Evolutionary conservation across 768 basidiomycete species (phyloP), one percentile per base, ranked within the genome.

Genomic region (Termitomyces sp.): DNA sequence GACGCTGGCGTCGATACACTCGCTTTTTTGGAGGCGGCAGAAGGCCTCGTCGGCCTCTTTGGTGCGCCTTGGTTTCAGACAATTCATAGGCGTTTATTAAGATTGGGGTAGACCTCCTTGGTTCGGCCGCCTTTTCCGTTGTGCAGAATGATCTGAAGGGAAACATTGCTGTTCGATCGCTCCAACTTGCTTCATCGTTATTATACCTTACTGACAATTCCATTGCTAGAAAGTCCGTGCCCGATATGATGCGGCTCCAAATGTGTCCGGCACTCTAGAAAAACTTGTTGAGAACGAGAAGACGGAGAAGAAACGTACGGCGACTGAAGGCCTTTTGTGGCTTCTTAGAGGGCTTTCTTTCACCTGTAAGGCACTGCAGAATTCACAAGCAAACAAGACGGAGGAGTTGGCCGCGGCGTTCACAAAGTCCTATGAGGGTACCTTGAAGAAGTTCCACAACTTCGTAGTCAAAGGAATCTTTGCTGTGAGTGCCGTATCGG

Each of bases 281-380:
- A 74, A 79, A 48, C 84, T 99, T 27, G 86, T 94, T 5, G 79
- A 81, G 67, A 88, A 89, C 66, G 97, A 98, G 74, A 87, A 91
- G 72, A 74, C 74, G 24, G 90, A 93, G 74, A 93, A 95, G 82
- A 94, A 94, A 73, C 82, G 84, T 16, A 81, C 83, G 0, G 93
- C 96, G 2, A 97, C 95, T 0, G 89, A 95, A 68, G 95, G 93
- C 16, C 81, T 98, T 55, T 75, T 98, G 74, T 99, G 97, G 97
- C 82, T 99, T 49, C 81, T 95, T 48, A 86, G 95, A 32, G 97
- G 94, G 3, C 83, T 95, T 53, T 83, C 85, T 30, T 99, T 99
- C 78, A 99, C 96, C 34, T 85, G 87, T 73, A 78, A 82, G 56
- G 90, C 90, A 0, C 83, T 99, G 26, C 81, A 89, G 62, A 75